Conservation (phyloP, 202 grass and related monocot genomes). For the Carex sylvatica region DNA sequence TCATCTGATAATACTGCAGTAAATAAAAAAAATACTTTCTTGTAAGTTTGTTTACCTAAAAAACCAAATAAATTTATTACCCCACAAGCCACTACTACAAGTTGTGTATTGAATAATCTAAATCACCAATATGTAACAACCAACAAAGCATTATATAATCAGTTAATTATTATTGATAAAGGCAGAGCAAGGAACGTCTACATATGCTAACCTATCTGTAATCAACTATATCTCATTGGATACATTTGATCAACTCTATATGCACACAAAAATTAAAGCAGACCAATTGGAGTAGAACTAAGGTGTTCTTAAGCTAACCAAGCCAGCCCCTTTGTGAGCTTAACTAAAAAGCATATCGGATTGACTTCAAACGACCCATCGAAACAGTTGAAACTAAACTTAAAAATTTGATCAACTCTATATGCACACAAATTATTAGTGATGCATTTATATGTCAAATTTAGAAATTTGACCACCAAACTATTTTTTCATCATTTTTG, state of each 20-base stretch:
- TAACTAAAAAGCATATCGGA: too few relatives aligned
- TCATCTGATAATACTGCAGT: constrained; percentile 66
- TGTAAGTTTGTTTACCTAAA: neutral
- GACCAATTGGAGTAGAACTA: too few relatives aligned
- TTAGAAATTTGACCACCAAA: too few relatives aligned
- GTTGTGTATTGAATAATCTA: too few relatives aligned
- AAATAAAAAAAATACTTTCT: neutral
- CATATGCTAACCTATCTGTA: neutral
- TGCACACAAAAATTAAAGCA: neutral
- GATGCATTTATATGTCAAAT: too few relatives aligned
- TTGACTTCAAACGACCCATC: too few relatives aligned
- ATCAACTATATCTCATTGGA: neutral
- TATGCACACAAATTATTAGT: too few relatives aligned
- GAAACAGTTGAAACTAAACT: too few relatives aligned
- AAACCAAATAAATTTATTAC: neutral
- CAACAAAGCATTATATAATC: neutral
- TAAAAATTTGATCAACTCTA: too few relatives aligned
- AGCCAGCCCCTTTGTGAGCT: too few relatives aligned
- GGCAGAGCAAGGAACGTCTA: neutral
- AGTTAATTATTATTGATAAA: neutral
- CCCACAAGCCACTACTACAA: neutral
- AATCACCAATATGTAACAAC: neutral
- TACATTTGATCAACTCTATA: neutral
- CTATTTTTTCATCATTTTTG: too few relatives aligned
- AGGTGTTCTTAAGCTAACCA: too few relatives aligned